Evolutionary conservation across 1,284 basidiomycete genomes (phyloP).

Genomic region (Naganishia albida): DNA sequence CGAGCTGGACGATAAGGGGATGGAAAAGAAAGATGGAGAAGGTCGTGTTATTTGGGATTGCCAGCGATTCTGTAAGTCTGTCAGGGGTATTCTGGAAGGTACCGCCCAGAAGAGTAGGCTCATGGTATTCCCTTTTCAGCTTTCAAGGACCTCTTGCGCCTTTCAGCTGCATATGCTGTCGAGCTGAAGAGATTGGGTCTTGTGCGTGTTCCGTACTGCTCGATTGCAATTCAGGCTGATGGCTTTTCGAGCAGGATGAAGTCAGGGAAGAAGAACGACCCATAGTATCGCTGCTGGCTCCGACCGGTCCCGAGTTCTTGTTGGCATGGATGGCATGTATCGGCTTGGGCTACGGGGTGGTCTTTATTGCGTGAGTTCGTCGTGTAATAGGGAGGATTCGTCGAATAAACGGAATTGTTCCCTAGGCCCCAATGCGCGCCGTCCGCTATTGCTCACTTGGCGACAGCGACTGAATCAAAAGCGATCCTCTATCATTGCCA

Average conservation of each 20-base stretch:
- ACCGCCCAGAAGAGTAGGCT: neutral
- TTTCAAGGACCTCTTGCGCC: slow-evolving; percentile 19
- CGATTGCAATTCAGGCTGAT: neutral
- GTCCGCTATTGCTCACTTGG: slow-evolving; percentile 48
- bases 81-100: slow-evolving; percentile 19
- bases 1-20: slow-evolving; percentile 10
- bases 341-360: slow-evolving; percentile 51
- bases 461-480: slow-evolving; percentile 42
- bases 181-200: slow-evolving; percentile 32
- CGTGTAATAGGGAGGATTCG: no score
- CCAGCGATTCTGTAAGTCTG: slow-evolving; percentile 40
- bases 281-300: slow-evolving; percentile 50
- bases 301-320: slow-evolving; percentile 53
- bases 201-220: slow-evolving; percentile 2
- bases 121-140: neutral
- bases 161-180: slow-evolving; percentile 33
- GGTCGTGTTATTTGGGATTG: slow-evolving; percentile 35
- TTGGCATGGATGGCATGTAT: slow-evolving; percentile 51
- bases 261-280: slow-evolving; percentile 22
- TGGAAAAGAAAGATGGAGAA: neutral
- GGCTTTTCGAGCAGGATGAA: slow-evolving; percentile 24
- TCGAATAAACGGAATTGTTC: neutral
- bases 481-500: slow-evolving; percentile 46
- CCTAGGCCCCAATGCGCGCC: slow-evolving; percentile 50
- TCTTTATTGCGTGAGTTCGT: slow-evolving; percentile 52